Evolutionary conservation across 2,329 filamentous ascomycete genomes (phyloP).

Genomic region (Triangularia setosa): DNA sequence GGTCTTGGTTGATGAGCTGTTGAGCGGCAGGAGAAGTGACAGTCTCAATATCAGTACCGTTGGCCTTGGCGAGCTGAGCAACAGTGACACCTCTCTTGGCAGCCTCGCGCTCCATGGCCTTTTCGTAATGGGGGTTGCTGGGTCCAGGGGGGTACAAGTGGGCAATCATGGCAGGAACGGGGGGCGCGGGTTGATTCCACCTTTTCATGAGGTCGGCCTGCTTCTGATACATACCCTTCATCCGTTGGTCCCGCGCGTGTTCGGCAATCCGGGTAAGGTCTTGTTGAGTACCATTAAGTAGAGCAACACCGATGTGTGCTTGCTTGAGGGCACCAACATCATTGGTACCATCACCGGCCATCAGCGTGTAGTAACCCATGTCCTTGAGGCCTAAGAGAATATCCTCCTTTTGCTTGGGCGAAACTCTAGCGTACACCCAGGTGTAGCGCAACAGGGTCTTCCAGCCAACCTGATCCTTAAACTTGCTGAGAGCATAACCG

Average conservation of each 20-base stretch:
- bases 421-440: slow-evolving; percentile 98
- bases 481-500: slow-evolving; percentile 86
- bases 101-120: slow-evolving; percentile 83
- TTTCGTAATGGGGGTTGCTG: slow-evolving; percentile 88
- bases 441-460: slow-evolving; percentile 76
- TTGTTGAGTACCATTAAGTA: slow-evolving; percentile 90
- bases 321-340: slow-evolving; percentile 97
- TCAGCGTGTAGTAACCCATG: slow-evolving; percentile 94
- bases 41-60: slow-evolving; percentile 57
- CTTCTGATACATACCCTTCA: slow-evolving; percentile 99
- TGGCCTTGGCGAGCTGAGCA: slow-evolving; percentile 52
- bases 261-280: slow-evolving; percentile 90
- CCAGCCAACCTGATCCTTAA: slow-evolving; percentile 75
- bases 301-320: slow-evolving; percentile 91
- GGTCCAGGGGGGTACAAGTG: slow-evolving; percentile 91
- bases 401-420: slow-evolving; percentile 97
- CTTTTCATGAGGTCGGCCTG: slow-evolving; percentile 86
- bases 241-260: slow-evolving; percentile 88
- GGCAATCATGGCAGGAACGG: slow-evolving; percentile 85
- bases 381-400: slow-evolving; percentile 96
- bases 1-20: slow-evolving; percentile 50
- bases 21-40: slow-evolving; percentile 65
- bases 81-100: slow-evolving; percentile 68
- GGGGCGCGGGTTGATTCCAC: slow-evolving; percentile 92
- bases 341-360: slow-evolving; percentile 98